phyloP scores from a whole-genome alignment of 805 yeast genomes.

The Yamadazyma nakazawae region DNA sequence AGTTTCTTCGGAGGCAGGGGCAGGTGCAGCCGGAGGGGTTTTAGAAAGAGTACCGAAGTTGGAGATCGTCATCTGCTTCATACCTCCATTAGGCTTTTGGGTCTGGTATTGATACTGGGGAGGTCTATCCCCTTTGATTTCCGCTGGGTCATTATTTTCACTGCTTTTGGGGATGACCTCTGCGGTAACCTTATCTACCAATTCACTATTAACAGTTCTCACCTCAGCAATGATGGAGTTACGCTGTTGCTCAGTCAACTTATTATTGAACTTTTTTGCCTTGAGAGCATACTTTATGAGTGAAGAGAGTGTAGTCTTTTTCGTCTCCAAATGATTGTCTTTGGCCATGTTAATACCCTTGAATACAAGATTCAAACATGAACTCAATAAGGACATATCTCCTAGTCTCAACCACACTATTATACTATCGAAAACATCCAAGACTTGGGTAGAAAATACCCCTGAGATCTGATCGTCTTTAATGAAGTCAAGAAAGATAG shows the following conservation, averaged over 20 bases:
- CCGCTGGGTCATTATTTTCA: background rate
- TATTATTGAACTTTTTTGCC: conserved; percentile 67
- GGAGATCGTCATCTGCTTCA: conserved; percentile 33
- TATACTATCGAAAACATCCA: conserved; percentile 64
- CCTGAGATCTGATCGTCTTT: conserved; percentile 8
- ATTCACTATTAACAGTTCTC: conserved; percentile 46
- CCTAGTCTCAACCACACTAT: conserved; percentile 81
- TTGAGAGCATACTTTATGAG: conserved; percentile 64
- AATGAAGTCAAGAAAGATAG: conserved; percentile 6
- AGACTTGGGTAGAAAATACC: conserved; percentile 31
- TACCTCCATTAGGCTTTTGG: background rate
- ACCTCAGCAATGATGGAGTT: conserved; percentile 61
- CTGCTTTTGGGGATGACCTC: conserved; percentile 20
- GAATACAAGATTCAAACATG: conserved; percentile 70
- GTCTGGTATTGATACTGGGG: conserved; percentile 1
- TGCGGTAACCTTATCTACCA: conserved; percentile 51
- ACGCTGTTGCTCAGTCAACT: conserved; percentile 64
- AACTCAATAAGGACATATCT: conserved; percentile 66
- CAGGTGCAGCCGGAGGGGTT: conserved; percentile 28
- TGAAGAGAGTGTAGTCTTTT: conserved; percentile 49
- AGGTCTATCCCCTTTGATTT: conserved; percentile 3
- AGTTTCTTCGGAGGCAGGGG: conserved; percentile 17
- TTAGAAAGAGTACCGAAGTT: conserved; percentile 32
- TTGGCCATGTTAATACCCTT: conserved; percentile 63
- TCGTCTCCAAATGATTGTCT: conserved; percentile 50